These are phyloP conservation scores for Cercospora zeae-maydis DNA, from an alignment of 2,329 filamentous ascomycete genomes.

Conservation along the genomic window DNA sequence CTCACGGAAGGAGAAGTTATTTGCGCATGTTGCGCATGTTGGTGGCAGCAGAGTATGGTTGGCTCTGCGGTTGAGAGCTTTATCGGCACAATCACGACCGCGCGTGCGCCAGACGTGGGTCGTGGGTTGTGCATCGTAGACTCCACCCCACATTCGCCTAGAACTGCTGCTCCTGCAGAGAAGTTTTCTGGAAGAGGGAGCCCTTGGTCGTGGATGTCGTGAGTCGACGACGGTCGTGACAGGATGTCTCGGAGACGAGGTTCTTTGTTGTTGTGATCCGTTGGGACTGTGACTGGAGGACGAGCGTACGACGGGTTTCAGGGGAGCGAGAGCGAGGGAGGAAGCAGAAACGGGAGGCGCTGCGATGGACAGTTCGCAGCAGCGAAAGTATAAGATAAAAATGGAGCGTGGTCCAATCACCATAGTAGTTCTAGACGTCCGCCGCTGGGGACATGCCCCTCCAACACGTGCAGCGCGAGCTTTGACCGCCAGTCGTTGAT, in stretches of 20 bases:
- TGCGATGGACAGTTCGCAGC: neutral
- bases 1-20: neutral
- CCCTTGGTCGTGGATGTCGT: neutral
- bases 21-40: neutral
- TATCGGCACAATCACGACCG: neutral
- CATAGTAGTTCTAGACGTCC: neutral
- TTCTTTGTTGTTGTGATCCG: neutral
- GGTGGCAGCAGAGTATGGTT: neutral
- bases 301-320: neutral
- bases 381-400: neutral
- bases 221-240: neutral
- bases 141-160: neutral
- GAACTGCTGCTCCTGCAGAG: slow-evolving; percentile 2
- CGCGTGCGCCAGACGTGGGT: neutral
- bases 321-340: slow-evolving; percentile 2
- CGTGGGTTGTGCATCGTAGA: neutral
- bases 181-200: slow-evolving; percentile 6
- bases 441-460: neutral
- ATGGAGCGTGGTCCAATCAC: neutral
- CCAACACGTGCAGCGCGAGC: slow-evolving; percentile 5
- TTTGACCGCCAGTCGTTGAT: slow-evolving; percentile 8
- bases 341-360: neutral
- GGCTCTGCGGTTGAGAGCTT: slow-evolving; percentile 3
- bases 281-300: neutral
- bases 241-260: neutral